phyloP scores from a whole-genome alignment of 202 grass and related monocot species.

The Brachypodium distachyon region DNA sequence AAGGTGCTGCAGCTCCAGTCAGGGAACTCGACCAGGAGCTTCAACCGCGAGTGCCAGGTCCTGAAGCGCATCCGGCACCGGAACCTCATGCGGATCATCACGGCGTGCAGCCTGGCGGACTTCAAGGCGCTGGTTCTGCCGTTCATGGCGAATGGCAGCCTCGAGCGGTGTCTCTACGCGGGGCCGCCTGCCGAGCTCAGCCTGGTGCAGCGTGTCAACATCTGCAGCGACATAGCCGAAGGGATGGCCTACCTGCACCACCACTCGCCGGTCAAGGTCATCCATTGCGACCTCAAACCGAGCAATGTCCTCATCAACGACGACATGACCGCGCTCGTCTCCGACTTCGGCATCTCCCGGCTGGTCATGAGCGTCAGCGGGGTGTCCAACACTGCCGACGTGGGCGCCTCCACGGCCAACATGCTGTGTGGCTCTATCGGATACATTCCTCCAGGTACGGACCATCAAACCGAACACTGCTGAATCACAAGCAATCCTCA shows the following conservation, averaged over 20 bases:
- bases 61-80: constrained; percentile 90
- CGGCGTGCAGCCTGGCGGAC: constrained; percentile 80
- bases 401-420: constrained; percentile 64
- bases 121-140: constrained; percentile 96
- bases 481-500: neutral
- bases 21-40: constrained; percentile 85
- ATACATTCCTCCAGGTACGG: constrained; percentile 85
- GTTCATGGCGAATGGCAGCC: constrained; percentile 92
- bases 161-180: constrained; percentile 69
- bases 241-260: constrained; percentile 92
- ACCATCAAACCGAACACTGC: neutral
- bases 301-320: constrained; percentile 94
- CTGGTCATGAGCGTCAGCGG: constrained; percentile 50
- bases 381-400: constrained; percentile 28
- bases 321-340: constrained; percentile 89
- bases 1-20: constrained; percentile 86
- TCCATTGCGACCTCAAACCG: constrained; percentile 93
- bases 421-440: constrained; percentile 89
- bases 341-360: constrained; percentile 82
- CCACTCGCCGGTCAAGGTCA: constrained; percentile 90
- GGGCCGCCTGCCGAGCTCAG: constrained; percentile 32
- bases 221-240: constrained; percentile 91
- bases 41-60: constrained; percentile 85
- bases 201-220: constrained; percentile 77
- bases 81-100: constrained; percentile 93